These are phyloP conservation scores for Venturia nashicola DNA, from an alignment of 2,329 filamentous ascomycete genomes.

Conservation along the genomic window DNA sequence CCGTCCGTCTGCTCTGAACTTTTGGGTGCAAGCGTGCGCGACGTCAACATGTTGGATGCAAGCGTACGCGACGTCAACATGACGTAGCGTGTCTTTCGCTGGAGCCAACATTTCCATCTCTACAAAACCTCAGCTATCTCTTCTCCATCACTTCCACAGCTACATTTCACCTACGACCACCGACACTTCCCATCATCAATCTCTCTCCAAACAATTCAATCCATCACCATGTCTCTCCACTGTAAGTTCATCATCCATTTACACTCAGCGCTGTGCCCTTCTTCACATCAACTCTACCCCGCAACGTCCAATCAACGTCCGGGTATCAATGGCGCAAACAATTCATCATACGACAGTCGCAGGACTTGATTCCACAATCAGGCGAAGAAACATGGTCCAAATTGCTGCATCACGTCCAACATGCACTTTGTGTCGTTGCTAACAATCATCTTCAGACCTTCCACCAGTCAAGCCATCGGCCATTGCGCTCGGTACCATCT, in stretches of 20 bases:
- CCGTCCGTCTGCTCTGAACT: too few relatives aligned
- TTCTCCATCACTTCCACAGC: background rate
- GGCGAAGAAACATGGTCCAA: background rate
- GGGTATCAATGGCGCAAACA: background rate
- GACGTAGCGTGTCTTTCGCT: background rate
- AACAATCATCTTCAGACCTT: constrained; percentile 37
- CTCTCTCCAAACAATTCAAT: background rate
- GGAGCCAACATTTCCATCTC: background rate
- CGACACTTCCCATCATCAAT: too few relatives aligned
- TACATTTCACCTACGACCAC: background rate
- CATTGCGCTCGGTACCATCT: constrained; percentile 88
- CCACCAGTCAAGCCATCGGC: constrained; percentile 93
- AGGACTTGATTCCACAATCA: too few relatives aligned
- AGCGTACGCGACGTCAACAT: background rate
- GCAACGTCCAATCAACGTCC: background rate
- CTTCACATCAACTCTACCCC: background rate
- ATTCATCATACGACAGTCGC: too few relatives aligned
- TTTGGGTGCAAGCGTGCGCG: background rate
- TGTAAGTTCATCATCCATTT: background rate
- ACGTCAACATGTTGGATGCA: background rate
- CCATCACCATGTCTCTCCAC: background rate
- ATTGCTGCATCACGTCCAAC: background rate
- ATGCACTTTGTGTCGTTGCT: background rate
- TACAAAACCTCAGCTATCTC: background rate
- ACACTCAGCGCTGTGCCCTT: too few relatives aligned